A percentile compares a stretch with the other conserved stretches of the same genome.
Conservation (phyloP, 495 filamentous ascomycete genomes). For the Penicilliopsis zonata region DNA sequence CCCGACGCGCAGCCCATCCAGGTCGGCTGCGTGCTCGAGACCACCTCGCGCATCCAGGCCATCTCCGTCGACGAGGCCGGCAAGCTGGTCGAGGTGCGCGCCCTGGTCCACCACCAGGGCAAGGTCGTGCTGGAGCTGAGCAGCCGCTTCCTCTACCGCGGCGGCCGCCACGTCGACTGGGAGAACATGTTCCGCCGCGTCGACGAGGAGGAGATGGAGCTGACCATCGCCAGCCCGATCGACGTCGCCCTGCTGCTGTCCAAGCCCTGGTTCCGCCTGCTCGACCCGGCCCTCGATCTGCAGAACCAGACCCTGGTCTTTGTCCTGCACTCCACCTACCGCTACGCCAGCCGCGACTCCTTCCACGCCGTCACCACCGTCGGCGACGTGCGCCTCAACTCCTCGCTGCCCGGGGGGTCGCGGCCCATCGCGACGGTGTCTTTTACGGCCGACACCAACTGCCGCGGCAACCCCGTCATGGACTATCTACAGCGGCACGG, state of each 20-base stretch:
- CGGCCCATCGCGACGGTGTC: slow-evolving; percentile 91
- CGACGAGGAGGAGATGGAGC: slow-evolving; percentile 87
- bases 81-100: slow-evolving; percentile 14
- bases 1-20: slow-evolving; percentile 8
- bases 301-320: slow-evolving; percentile 89
- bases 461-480: slow-evolving; percentile 17
- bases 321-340: slow-evolving; percentile 79
- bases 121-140: slow-evolving; percentile 13
- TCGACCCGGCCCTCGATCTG: slow-evolving; percentile 68
- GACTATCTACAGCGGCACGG: slow-evolving; percentile 21
- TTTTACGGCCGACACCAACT: slow-evolving; percentile 67
- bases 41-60: slow-evolving; percentile 8
- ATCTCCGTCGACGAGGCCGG: slow-evolving; percentile 11
- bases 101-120: slow-evolving; percentile 11
- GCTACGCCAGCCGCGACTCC: slow-evolving; percentile 87
- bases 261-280: slow-evolving; percentile 92
- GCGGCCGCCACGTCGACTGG: slow-evolving; percentile 63
- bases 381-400: slow-evolving; percentile 88
- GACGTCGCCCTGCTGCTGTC: slow-evolving; percentile 89
- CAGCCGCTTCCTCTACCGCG: slow-evolving; percentile 17
- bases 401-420: slow-evolving; percentile 92
- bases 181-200: slow-evolving; percentile 98
- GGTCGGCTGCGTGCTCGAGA: slow-evolving; percentile 13
- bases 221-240: slow-evolving; percentile 72
- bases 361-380: slow-evolving; percentile 88